Base-by-base conservation (phyloP, 106 monocot genomes). In the Platanthera guangdongensis region DNA sequence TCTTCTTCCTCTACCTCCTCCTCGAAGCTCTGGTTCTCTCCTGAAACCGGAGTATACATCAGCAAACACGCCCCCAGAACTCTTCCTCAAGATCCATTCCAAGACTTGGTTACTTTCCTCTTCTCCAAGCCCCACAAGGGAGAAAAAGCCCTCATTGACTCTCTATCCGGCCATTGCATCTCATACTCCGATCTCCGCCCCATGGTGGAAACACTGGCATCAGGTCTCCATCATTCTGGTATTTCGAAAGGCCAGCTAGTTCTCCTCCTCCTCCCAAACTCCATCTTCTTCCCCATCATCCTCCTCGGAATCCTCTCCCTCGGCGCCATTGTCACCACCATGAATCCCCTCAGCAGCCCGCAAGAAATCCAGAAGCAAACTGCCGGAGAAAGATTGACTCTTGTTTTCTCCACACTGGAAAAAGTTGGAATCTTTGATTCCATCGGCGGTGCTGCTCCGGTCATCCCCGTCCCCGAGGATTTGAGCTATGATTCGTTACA, bases 1-100 rank as follows among this genome's bases (percentile, higher is more conserved):
- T 8, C 52, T 7, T 52, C 13, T 52, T 52, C 11, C 7, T 2
- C 52, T 8, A 52, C 52, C 52, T 13, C 59, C 5, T 16, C 59
- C 25, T 15, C 8, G 48, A 73, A 74, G 5, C 48, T 4, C 63
- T 85, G 80, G 54, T 92, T 76, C 83, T 87, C 59, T 68, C 83
- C 81, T 8, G 67, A 74, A 68, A 84, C 89, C 4, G 94, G 94
- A 12, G 74, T 95, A 63, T 91, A 91, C 78, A 72, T 15, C 76
- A 87, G 87, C 89, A 86, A 60, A n/a, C 85, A 91, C 86, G 10
- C 76, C 8, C 78, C 80, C 13, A 73, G 73, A 15, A 2, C 55
- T 16, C 84, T 95, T 30, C 87, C 94, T 8, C 53, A 68, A 12
- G 60, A 81, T 77, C 87, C 82, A 8, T 71, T 65, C 50, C 78